Conservation (phyloP, 768 basidiomycete genomes). For the Coprinopsis cinerea region DNA sequence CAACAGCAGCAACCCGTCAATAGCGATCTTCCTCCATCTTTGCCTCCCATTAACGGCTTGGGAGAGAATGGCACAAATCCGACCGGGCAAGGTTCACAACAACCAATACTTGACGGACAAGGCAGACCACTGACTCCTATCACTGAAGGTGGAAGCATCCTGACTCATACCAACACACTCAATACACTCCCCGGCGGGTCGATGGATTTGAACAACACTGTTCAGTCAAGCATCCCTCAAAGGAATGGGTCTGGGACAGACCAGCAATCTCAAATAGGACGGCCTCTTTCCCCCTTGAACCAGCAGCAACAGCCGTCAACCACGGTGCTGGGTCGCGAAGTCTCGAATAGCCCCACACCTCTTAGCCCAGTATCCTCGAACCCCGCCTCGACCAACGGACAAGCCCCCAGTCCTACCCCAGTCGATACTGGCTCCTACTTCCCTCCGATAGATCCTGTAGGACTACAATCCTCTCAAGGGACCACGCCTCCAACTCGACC, state of each 20-base stretch:
- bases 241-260: neutral
- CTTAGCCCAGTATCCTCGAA: neutral
- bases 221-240: neutral
- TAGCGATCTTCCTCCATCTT: constrained; percentile 23
- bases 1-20: neutral
- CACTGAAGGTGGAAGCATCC: constrained; percentile 42
- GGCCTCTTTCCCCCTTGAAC: neutral
- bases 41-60: constrained; percentile 30
- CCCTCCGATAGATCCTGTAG: neutral
- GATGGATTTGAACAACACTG: neutral
- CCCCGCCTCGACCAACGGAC: neutral
- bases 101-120: constrained; percentile 56
- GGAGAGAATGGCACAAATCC: constrained; percentile 13
- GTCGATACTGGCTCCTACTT: neutral
- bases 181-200: constrained; percentile 19
- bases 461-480: too few relatives aligned
- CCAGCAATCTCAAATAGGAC: too few relatives aligned
- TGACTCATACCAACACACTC: constrained; percentile 21
- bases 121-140: constrained; percentile 54
- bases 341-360: constrained; percentile 17
- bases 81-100: constrained; percentile 33
- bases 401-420: neutral
- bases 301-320: constrained; percentile 2
- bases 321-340: constrained; percentile 11
- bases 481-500: too few relatives aligned